These are phyloP conservation scores for Pleurotus citrinopileatus DNA, from an alignment of 768 basidiomycete genomes.

Conservation along the genomic window DNA sequence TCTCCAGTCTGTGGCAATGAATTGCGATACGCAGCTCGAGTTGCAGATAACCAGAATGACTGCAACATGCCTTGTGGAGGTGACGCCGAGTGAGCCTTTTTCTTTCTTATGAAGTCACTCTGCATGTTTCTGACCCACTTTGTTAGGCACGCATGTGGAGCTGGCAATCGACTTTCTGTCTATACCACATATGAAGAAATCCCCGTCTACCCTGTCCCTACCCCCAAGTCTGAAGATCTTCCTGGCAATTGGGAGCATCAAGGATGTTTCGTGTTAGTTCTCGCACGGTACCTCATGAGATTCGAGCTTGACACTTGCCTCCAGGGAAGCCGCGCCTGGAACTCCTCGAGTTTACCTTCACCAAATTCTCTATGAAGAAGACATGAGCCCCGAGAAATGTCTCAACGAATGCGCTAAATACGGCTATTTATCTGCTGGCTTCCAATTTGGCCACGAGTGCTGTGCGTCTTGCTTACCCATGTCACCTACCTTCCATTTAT, in stretches of 20 bases:
- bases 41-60: conserved; percentile 29
- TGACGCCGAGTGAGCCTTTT: conserved; percentile 49
- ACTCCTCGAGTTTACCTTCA: background rate
- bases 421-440: conserved; percentile 39
- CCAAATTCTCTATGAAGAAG: conserved; percentile 2
- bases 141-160: conserved; percentile 31
- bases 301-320: background rate
- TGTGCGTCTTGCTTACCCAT: background rate
- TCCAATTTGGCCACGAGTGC: conserved; percentile 30
- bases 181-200: conserved; percentile 51
- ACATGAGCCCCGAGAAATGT: conserved; percentile 36
- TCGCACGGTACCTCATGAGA: background rate
- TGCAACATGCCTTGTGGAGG: conserved; percentile 79
- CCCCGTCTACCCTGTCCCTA: conserved; percentile 56
- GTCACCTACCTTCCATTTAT: background rate
- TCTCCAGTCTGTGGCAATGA: conserved; percentile 3
- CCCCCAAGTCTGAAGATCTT: conserved; percentile 48
- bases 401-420: conserved; percentile 33
- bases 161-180: conserved; percentile 38
- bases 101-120: too few species aligned
- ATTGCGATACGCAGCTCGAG: background rate
- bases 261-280: conserved; percentile 60
- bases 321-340: conserved; percentile 43
- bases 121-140: conserved; percentile 5
- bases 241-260: conserved; percentile 63